Evolutionary conservation across 2,329 filamentous ascomycete genomes (phyloP), one percentile per base, ranked within the genome.

Genomic region (Alternaria gaisen): DNA sequence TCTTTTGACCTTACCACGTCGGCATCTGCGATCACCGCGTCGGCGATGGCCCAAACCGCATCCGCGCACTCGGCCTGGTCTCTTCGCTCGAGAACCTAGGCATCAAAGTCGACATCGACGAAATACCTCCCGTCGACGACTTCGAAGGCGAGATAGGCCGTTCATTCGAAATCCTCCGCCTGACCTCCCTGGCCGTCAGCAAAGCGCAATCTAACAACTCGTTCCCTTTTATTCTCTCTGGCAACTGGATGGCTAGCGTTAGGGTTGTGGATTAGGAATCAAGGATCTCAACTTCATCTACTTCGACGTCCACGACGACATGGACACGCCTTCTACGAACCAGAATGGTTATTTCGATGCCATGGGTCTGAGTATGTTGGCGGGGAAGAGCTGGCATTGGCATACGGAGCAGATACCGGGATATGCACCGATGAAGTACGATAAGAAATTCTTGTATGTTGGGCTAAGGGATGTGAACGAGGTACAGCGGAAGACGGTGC

Each of bases 221-320:
- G 0, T 82, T 82, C 54, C 80, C 80, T 0, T 61, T 82, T 7
- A 54, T 82, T 5, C 66, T 82, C 0, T 75, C 80, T 0, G 80
- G 79, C 0, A 81, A 82, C 56, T 82, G 79, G 63, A 76, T 73
- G 58, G 69, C 76, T 9, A 77, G 69, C 26, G 77, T 76, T n/a
- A n/a, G n/a, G n/a, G n/a, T n/a, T 80, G 79, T 4, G 80, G 80
- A 0, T 54, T 81, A 5, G 24, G 58, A 0, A 56, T 57, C n/a
- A 34, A 57, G 5, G 66, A 72, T 14, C 66, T 79, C 2, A 67
- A 66, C 0, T 80, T 77, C 40, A 66, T 82, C 11, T 82, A 80
- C 70, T 81, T 83, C 50, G 80, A 83, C 47, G 80, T 80, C 3
- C 80, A 83, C 46, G 80, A 82, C 52, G 80, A 83, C 56, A 74